Percentiles rank a stretch among this genome's conserved stretches.
Conservation (phyloP, 1,139 yeast species). For the Taiozyma onychis region DNA sequence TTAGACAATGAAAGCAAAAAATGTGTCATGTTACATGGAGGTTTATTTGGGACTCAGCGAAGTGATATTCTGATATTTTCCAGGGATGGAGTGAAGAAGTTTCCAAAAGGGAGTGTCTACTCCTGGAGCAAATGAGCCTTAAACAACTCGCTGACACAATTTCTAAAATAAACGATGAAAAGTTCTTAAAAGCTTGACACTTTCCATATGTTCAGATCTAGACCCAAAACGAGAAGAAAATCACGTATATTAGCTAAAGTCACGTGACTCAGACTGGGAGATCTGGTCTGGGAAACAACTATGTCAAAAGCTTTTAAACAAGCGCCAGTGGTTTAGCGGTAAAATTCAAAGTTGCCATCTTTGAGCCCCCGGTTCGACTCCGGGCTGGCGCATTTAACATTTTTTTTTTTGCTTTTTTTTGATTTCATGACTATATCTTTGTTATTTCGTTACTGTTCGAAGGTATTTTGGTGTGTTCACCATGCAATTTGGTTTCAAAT, state of each 20-base stretch:
- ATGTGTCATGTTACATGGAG: not conserved
- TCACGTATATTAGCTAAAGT: not conserved
- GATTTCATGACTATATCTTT: too few species aligned
- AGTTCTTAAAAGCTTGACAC: too few species aligned
- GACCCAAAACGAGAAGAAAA: not conserved
- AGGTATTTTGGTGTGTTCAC: too few species aligned
- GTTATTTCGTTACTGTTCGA: too few species aligned
- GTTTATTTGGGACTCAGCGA: not conserved
- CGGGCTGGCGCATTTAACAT: slow-evolving; percentile 40
- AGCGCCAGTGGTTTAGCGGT: slow-evolving; percentile 47
- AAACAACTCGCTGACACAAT: not conserved
- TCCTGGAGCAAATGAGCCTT: not conserved
- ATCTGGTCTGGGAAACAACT: not conserved
- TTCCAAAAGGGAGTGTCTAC: not conserved
- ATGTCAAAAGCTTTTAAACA: not conserved
- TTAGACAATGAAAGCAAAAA: not conserved
- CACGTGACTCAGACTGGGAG: not conserved
- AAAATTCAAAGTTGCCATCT: slow-evolving; percentile 49
- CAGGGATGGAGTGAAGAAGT: too few species aligned
- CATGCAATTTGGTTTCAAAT: too few species aligned
- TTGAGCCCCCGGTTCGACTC: slow-evolving; percentile 52
- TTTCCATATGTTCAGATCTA: too few species aligned
- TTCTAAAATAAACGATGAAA: not conserved
- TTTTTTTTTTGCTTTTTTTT: not conserved
- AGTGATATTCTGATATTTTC: not conserved